These are phyloP conservation scores for Gigaspora rosea DNA, from an alignment of 192 early-diverging fungal species.

Conservation along the genomic window DNA sequence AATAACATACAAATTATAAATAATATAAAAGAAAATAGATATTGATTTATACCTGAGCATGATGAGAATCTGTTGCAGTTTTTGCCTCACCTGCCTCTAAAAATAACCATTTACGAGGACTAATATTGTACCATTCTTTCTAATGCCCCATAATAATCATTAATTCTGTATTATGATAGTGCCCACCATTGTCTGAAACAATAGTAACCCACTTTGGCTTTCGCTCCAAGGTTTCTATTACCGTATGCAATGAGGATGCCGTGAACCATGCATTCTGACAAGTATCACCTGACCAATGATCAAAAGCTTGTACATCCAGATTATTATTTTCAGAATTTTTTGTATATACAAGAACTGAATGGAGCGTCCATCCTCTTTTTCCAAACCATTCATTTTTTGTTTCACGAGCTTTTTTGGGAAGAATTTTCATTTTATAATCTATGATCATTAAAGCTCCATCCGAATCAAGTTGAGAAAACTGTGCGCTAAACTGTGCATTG, in stretches of 20 bases:
- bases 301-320: too few species aligned
- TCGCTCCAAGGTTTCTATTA: neutral
- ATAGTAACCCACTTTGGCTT: neutral
- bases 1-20: too few species aligned
- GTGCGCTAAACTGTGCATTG: too few species aligned
- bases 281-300: neutral
- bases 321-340: too few species aligned
- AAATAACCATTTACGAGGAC: neutral
- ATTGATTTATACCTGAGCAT: neutral
- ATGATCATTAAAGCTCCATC: too few species aligned
- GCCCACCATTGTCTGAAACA: neutral
- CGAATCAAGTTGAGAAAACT: too few species aligned
- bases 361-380: too few species aligned
- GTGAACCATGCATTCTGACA: neutral
- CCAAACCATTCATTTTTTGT: too few species aligned
- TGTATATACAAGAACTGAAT: too few species aligned
- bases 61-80: neutral
- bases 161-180: neutral
- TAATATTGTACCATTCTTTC: neutral
- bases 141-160: neutral
- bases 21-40: neutral
- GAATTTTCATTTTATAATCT: too few species aligned
- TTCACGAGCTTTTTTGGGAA: too few species aligned
- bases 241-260: neutral
- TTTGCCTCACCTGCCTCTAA: neutral